These are phyloP conservation scores for Rugosomyces carneus DNA, from an alignment of 1,284 basidiomycete species.

Conservation along the genomic window DNA sequence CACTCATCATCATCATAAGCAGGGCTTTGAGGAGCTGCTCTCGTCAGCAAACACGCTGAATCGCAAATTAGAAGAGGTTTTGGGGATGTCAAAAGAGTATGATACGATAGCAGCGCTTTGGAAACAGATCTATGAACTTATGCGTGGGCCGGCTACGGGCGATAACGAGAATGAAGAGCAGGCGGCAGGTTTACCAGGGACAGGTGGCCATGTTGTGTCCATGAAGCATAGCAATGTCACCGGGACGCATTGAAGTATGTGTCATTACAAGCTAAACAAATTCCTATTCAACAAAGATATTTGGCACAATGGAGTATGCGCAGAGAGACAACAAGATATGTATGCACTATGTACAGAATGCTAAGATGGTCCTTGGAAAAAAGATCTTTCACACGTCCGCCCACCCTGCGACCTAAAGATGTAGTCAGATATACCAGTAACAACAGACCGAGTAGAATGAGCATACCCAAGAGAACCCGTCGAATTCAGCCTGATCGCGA, in stretches of 20 bases:
- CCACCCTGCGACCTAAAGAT: constrained; percentile 59
- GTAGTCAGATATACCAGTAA: constrained; percentile 1
- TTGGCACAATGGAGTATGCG: constrained; percentile 37
- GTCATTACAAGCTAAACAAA: constrained; percentile 21
- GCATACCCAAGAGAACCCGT: constrained; percentile 90
- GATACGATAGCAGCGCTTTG: constrained; percentile 85
- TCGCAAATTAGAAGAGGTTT: constrained; percentile 87
- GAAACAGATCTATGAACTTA: constrained; percentile 77
- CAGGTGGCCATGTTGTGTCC: constrained; percentile 58
- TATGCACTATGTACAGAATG: constrained; percentile 25
- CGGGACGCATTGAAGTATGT: constrained; percentile 12
- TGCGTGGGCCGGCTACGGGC: constrained; percentile 41
- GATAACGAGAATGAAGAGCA: constrained; percentile 25
- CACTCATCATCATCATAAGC: constrained; percentile 1
- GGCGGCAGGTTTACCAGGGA: constrained; percentile 48
- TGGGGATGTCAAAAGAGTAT: constrained; percentile 91
- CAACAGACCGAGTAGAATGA: neutral
- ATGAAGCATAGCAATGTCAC: constrained; percentile 26
- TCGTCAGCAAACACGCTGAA: constrained; percentile 87
- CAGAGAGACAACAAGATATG: constrained; percentile 27
- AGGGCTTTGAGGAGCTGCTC: constrained; percentile 90
- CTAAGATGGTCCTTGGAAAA: constrained; percentile 19
- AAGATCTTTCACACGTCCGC: constrained; percentile 48
- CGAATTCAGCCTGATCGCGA: constrained; percentile 92
- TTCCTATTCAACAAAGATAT: constrained; percentile 38